phyloP scores from a whole-genome alignment of 352 stramenopile species.

The Phytophthora ohioensis region DNA sequence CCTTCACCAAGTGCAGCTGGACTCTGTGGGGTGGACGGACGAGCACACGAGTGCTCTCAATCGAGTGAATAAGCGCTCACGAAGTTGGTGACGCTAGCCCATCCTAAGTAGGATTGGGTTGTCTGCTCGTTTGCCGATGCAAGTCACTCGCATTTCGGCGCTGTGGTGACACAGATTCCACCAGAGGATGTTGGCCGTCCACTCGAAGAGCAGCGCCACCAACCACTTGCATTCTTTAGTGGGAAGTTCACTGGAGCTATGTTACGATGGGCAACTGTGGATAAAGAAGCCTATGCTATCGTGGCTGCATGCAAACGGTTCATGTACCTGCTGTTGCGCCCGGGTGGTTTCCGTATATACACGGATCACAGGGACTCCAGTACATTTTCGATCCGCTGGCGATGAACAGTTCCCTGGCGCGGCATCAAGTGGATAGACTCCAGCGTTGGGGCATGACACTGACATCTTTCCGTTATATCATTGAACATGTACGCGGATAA shows the following conservation, averaged over 20 bases:
- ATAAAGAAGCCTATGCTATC: neutral
- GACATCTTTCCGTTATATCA: slow-evolving; percentile 20
- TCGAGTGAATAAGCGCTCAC: slow-evolving; percentile 10
- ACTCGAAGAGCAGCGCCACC: slow-evolving; percentile 5
- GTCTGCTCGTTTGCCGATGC: slow-evolving; percentile 15
- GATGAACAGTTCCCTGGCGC: slow-evolving; percentile 1
- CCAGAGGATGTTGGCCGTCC: neutral
- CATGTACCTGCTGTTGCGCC: slow-evolving; percentile 18
- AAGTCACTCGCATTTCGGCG: neutral
- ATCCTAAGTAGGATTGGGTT: neutral
- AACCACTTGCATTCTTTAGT: slow-evolving; percentile 8
- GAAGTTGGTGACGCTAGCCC: slow-evolving; percentile 27
- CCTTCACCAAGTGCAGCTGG: slow-evolving; percentile 15
- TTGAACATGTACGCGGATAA: slow-evolving; percentile 19
- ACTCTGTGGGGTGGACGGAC: slow-evolving; percentile 11
- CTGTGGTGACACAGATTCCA: slow-evolving; percentile 3
- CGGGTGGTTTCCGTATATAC: slow-evolving; percentile 24
- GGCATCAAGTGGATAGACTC: slow-evolving; percentile 8
- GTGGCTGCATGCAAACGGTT: slow-evolving; percentile 4
- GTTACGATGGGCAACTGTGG: neutral
- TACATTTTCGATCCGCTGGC: slow-evolving; percentile 32
- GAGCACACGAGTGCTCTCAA: neutral
- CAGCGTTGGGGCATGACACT: slow-evolving; percentile 26
- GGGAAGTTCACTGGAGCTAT: neutral
- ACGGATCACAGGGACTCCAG: slow-evolving; percentile 27